Evolutionary conservation across 352 stramenopile genomes (phyloP), one percentile per base, ranked within the genome.

Genomic region (Salisapilia sapeloensis): DNA sequence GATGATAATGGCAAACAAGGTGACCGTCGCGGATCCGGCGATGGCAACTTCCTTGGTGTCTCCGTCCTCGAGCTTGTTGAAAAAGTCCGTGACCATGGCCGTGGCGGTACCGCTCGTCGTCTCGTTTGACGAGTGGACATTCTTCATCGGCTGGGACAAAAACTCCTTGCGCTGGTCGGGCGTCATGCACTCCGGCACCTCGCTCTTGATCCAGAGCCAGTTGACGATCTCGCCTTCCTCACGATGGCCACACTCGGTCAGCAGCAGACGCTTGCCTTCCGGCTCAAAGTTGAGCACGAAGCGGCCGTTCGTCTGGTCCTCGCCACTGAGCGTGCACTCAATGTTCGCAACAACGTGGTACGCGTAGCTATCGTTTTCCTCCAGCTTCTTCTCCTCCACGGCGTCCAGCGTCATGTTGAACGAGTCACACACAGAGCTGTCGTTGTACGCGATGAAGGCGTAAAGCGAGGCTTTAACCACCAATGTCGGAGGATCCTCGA

Each of bases 351-450:
- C 70, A 13, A 86, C 70, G 59, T 90, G 70, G 64, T 84, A 89
- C 43, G 60, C 56, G 36, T 60, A 80, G 24, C 51, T 64, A 9
- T 60, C 61, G 24, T 83, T 82, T 35, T 66, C 66, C 13, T 80
- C 63, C 0, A 63, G 43, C 51, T 82, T 82, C 31, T 36, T 36
- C 43, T 83, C 62, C 50, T 90, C 74, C 37, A 84, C 70, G 28
- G 74, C 63, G 42, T 82, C 80, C 42, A 90, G 60, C 3, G 65
- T 84, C 65, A 86, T 84, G 53, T 84, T 85, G 51, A 90, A 83
- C 14, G 61, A 63, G 49, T 83, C 69, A 36, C 74, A 90, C 23
- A 89, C 61, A 16, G 58, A 53, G 33, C 70, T 72, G 58, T 80
- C 52, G 30, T 90, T 86, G 62, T 90, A 90, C 17, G 61, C 55